Percentiles rank a stretch among this genome's conserved stretches.
Conservation (phyloP, 1,139 yeast genomes). For the Pichiaceae sp. region DNA sequence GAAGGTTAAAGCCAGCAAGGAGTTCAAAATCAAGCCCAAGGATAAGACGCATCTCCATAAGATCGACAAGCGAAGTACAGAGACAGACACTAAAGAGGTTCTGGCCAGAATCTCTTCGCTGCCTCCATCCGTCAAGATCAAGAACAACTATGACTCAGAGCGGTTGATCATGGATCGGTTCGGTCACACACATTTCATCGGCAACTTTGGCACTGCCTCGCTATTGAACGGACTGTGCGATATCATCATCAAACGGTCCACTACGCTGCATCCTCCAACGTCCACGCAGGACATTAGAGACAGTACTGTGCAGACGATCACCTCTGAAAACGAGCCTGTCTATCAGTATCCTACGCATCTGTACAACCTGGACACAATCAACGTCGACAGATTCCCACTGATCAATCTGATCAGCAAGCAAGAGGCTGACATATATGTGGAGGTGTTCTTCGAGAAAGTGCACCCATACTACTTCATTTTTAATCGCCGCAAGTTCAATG, state of each 20-base stretch:
- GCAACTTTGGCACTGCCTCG: constrained; percentile 33
- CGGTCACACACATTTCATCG: constrained; percentile 35
- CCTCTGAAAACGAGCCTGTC: constrained; percentile 25
- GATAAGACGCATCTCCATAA: not conserved
- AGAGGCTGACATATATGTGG: constrained; percentile 28
- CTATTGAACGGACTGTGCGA: constrained; percentile 31
- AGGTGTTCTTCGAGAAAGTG: constrained; percentile 30
- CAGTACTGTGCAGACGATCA: constrained; percentile 23
- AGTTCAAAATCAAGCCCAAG: not conserved
- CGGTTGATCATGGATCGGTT: constrained; percentile 30
- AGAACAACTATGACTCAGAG: constrained; percentile 22
- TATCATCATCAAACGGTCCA: constrained; percentile 28
- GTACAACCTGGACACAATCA: constrained; percentile 21
- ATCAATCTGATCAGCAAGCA: constrained; percentile 22
- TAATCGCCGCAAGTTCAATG: constrained; percentile 24
- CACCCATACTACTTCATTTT: constrained; percentile 35
- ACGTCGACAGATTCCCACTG: constrained; percentile 27
- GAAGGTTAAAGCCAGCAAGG: not conserved
- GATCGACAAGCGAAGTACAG: not conserved
- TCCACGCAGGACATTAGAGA: constrained; percentile 24
- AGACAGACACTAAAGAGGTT: not conserved
- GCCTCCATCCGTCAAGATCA: constrained; percentile 15
- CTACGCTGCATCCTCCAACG: constrained; percentile 21
- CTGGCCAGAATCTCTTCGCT: constrained; percentile 5
- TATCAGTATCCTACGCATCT: constrained; percentile 26